Base-by-base conservation (phyloP, 345 rosid species). In the Garcia nutans region DNA sequence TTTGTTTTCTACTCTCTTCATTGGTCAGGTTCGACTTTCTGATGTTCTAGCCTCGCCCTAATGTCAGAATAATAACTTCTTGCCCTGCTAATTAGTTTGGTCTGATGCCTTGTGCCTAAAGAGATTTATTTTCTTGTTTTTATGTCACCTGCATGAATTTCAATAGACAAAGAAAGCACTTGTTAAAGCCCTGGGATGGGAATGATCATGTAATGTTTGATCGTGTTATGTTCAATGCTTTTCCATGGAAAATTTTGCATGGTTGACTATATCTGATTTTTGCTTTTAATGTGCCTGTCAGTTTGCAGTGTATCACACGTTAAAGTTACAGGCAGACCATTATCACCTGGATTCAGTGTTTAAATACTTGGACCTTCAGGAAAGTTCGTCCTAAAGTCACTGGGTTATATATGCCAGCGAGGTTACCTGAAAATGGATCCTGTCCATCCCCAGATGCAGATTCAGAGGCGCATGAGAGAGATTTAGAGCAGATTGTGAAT, bases 221-320 rank as follows among this genome's bases (percentile, higher is more conserved):
- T 49, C 10, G 12, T 12, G 2, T 49, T 49, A 49, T 12, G 54
- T 49, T 49, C 54, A 49, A 12, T 49, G 17, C 12, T 16, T 12
- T 10, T 49, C 16, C 54, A 49, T 49, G 54, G 3, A 49, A 49
- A 49, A 10, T 60, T 26, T 45, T 10, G 42, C 44, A 50, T 49
- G 23, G 23, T 33, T 26, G 61, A 20, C 47, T 31, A 28, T 54
- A 3, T 52, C 1, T 28, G 10, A 24, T 52, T 44, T 65, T 68
- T 41, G 64, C 41, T 19, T 20, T 33, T 70, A 50, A 76, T 78
- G 72, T 73, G 23, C 37, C 49, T 64, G 80, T 33, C 15, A 60
- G 69, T 16, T 77, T 87, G 87, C 92, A 96, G 99, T n/a, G 82
- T 96, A 41, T 78, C 89, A 9, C 90, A 89, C 67, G 96, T 93